A percentile compares a stretch with the other conserved stretches of the same genome.
These are phyloP conservation scores for Polychytrium aggregatum DNA, from an alignment of 192 early-diverging fungal species.

Conservation along the genomic window DNA sequence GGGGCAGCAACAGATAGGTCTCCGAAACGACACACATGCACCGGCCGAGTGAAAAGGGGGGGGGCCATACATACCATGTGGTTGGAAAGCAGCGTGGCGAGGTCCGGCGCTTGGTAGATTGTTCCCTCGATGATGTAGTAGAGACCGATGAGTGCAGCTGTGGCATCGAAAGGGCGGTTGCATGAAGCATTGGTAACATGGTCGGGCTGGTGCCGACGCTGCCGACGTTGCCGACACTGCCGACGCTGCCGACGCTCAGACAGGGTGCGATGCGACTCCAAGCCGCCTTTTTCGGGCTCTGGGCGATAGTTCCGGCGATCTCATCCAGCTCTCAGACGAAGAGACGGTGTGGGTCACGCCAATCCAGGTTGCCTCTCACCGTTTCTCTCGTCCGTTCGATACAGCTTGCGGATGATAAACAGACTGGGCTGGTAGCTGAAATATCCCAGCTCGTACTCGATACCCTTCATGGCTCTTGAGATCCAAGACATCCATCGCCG, in stretches of 20 bases:
- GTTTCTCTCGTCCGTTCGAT: too few relatives aligned
- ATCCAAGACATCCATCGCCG: too few relatives aligned
- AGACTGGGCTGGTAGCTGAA: constrained; percentile 10
- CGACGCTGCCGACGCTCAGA: too few relatives aligned
- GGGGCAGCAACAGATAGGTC: too few relatives aligned
- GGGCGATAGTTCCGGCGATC: constrained; percentile 12
- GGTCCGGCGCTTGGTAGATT: constrained; percentile 39
- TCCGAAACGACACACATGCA: not conserved
- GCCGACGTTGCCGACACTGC: too few relatives aligned
- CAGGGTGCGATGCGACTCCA: too few relatives aligned
- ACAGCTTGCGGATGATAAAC: constrained; percentile 29
- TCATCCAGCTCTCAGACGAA: too few relatives aligned
- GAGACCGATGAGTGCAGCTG: constrained; percentile 24
- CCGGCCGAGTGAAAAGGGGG: not conserved
- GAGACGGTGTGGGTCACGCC: too few relatives aligned
- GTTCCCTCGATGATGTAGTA: constrained; percentile 44
- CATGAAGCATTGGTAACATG: too few relatives aligned
- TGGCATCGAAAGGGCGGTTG: not conserved
- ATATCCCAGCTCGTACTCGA: constrained; percentile 17
- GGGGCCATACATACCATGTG: constrained; percentile 18
- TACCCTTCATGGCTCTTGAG: constrained; percentile 19
- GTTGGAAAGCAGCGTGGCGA: constrained; percentile 25
- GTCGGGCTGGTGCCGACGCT: too few relatives aligned
- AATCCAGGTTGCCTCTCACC: too few relatives aligned
- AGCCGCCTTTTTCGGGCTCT: too few relatives aligned